phyloP scores from a whole-genome alignment of 768 basidiomycete species.

The Grammothele lineata region DNA sequence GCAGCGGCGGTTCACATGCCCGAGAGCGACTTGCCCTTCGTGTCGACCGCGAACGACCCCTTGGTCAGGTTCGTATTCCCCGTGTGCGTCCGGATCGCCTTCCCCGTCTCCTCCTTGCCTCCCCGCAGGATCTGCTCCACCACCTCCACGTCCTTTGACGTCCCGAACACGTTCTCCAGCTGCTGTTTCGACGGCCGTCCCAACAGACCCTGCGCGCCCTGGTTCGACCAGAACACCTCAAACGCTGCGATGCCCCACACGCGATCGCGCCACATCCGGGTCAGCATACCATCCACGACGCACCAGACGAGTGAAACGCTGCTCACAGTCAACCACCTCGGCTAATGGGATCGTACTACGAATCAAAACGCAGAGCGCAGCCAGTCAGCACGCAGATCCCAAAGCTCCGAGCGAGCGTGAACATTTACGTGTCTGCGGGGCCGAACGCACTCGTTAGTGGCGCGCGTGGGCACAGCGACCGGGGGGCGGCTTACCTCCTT shows the following conservation, averaged over 20 bases:
- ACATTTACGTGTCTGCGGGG: slow-evolving; percentile 59
- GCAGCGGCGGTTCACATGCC: slow-evolving; percentile 31
- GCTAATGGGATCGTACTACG: slow-evolving; percentile 57
- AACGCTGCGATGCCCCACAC: no score
- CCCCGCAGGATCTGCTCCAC: slow-evolving; percentile 54
- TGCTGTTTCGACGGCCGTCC: slow-evolving; percentile 78
- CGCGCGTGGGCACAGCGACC: no score
- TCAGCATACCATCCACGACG: background rate
- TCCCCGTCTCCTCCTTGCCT: slow-evolving; percentile 54
- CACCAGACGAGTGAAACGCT: background rate
- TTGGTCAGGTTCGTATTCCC: slow-evolving; percentile 23
- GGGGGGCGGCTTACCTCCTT: slow-evolving; percentile 59
- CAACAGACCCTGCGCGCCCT: slow-evolving; percentile 76
- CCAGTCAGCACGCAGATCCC: no score
- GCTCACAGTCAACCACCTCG: slow-evolving; percentile 80
- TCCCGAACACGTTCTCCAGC: slow-evolving; percentile 68
- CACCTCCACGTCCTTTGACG: slow-evolving; percentile 62
- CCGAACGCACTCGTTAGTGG: background rate
- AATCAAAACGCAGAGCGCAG: no score
- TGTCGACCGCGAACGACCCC: slow-evolving; percentile 37
- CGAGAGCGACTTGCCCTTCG: slow-evolving; percentile 32
- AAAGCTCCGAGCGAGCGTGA: no score
- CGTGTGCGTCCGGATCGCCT: slow-evolving; percentile 34
- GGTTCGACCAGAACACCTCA: slow-evolving; percentile 61
- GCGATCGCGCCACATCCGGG: background rate